A percentile compares a stretch with the other conserved stretches of the same genome.
These are phyloP conservation scores for Aureoboletus auriporus DNA, from an alignment of 768 basidiomycete species.

Conservation along the genomic window DNA sequence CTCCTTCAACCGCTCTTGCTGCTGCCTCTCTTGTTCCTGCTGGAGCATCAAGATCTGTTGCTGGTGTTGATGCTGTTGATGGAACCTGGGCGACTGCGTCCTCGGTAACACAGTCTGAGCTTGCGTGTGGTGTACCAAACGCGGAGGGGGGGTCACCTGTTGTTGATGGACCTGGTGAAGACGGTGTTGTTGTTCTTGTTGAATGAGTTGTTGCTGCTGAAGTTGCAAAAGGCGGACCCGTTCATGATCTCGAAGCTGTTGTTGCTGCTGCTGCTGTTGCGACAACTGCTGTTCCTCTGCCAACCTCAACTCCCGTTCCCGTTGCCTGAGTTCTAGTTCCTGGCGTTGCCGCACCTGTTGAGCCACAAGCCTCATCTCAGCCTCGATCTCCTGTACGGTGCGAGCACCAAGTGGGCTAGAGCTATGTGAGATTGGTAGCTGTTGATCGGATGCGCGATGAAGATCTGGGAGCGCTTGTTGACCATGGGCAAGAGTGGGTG, in stretches of 20 bases:
- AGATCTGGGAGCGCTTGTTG: slow-evolving; percentile 32
- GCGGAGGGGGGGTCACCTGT: slow-evolving; percentile 58
- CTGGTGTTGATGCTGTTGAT: slow-evolving; percentile 71
- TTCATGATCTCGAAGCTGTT: slow-evolving; percentile 41
- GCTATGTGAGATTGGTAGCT: slow-evolving; percentile 28
- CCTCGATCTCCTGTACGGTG: slow-evolving; percentile 79
- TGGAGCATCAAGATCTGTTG: slow-evolving; percentile 66
- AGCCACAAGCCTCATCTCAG: slow-evolving; percentile 71
- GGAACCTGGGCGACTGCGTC: slow-evolving; percentile 76
- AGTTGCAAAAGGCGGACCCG: slow-evolving; percentile 40
- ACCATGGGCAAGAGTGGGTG: slow-evolving; percentile 21
- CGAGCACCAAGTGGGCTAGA: slow-evolving; percentile 40
- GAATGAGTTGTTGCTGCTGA: slow-evolving; percentile 37
- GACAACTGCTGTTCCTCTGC: slow-evolving; percentile 33
- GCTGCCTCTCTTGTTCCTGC: slow-evolving; percentile 60
- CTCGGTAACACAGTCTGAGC: slow-evolving; percentile 37
- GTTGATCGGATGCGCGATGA: slow-evolving; percentile 36
- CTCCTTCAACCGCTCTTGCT: slow-evolving; percentile 54
- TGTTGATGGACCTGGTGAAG: slow-evolving; percentile 38
- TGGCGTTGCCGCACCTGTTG: slow-evolving; percentile 40
- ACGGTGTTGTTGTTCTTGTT: slow-evolving; percentile 34
- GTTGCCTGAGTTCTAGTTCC: slow-evolving; percentile 42
- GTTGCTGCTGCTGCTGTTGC: slow-evolving; percentile 37
- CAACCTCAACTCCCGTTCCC: slow-evolving; percentile 39
- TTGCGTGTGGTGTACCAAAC: slow-evolving; percentile 48